Evolutionary conservation across 1,284 basidiomycete species (phyloP).

Genomic region (Melampsora larici-populina): DNA sequence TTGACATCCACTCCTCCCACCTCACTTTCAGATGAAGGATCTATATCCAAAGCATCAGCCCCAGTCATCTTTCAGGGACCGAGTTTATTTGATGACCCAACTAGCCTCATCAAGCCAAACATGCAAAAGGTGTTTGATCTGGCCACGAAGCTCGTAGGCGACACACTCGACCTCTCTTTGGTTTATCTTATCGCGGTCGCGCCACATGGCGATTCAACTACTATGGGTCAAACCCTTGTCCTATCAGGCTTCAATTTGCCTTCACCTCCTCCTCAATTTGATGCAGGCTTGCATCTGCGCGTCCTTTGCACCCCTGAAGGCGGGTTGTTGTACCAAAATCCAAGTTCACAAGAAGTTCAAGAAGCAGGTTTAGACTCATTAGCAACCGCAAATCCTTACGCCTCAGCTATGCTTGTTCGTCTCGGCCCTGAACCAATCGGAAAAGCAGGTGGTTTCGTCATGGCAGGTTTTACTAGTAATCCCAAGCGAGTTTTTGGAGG

Average conservation of each 20-base stretch:
- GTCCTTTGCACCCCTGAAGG: too few relatives aligned
- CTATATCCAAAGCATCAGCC: background rate
- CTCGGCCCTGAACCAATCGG: constrained; percentile 45
- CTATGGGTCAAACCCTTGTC: constrained; percentile 11
- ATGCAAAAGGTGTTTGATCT: constrained; percentile 48
- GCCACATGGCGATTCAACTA: constrained; percentile 5
- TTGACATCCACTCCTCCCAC: constrained; percentile 17
- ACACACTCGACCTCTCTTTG: constrained; percentile 47
- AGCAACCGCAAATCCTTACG: constrained; percentile 19
- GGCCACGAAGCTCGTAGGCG: constrained; percentile 46
- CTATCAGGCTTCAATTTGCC: constrained; percentile 48
- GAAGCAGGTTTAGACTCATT: background rate
- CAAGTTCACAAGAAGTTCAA: constrained; percentile 35
- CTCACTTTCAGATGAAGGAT: background rate
- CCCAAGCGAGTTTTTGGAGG: constrained; percentile 46
- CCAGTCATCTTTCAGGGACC: constrained; percentile 8
- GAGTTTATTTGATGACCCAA: constrained; percentile 23
- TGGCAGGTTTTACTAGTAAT: constrained; percentile 48
- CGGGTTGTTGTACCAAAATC: constrained; percentile 49
- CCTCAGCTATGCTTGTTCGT: constrained; percentile 48
- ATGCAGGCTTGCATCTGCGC: constrained; percentile 48
- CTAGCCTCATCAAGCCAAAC: constrained; percentile 34
- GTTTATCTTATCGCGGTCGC: constrained; percentile 46
- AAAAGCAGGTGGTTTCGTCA: constrained; percentile 46
- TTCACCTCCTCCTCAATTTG: constrained; percentile 46